These are phyloP conservation scores for Kurtzmaniella quercitrusa DNA, from an alignment of 1,139 yeast genomes.

Conservation along the genomic window DNA sequence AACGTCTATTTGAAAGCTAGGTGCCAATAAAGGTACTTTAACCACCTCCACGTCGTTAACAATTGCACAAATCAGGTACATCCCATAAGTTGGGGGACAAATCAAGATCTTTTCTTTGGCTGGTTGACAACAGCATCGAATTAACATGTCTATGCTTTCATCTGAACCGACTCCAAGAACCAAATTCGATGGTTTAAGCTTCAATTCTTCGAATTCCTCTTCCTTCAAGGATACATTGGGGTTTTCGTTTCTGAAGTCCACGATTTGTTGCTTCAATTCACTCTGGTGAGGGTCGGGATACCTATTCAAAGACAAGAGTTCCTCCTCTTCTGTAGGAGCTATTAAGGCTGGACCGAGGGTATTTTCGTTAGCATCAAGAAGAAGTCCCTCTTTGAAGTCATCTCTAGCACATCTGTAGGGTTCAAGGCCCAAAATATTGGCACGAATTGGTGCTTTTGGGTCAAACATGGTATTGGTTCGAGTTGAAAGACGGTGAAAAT, in stretches of 20 bases:
- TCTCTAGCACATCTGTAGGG: slow-evolving; percentile 97
- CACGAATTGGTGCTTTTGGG: slow-evolving; percentile 63
- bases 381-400: slow-evolving; percentile 78
- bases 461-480: slow-evolving; percentile 48
- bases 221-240: slow-evolving; percentile 19
- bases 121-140: slow-evolving; percentile 83
- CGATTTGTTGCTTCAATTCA: slow-evolving; percentile 69
- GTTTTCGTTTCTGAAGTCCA: slow-evolving; percentile 62
- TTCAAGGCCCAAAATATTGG: slow-evolving; percentile 73
- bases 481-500: too few species aligned
- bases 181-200: slow-evolving; percentile 60
- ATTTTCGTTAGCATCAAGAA: slow-evolving; percentile 94
- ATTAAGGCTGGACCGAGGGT: slow-evolving; percentile 82
- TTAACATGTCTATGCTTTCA: slow-evolving; percentile 86
- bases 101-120: slow-evolving; percentile 74
- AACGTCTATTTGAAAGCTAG: slow-evolving; percentile 63
- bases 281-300: slow-evolving; percentile 97
- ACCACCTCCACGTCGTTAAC: slow-evolving; percentile 82
- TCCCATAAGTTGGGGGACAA: slow-evolving; percentile 97
- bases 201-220: slow-evolving; percentile 15
- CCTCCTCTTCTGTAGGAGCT: slow-evolving; percentile 20
- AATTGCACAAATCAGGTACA: slow-evolving; percentile 89
- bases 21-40: slow-evolving; percentile 57
- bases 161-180: slow-evolving; percentile 97
- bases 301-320: slow-evolving; percentile 60